Evolutionary conservation across 2,329 filamentous ascomycete genomes (phyloP).

Genomic region (Diplodia corticola): DNA sequence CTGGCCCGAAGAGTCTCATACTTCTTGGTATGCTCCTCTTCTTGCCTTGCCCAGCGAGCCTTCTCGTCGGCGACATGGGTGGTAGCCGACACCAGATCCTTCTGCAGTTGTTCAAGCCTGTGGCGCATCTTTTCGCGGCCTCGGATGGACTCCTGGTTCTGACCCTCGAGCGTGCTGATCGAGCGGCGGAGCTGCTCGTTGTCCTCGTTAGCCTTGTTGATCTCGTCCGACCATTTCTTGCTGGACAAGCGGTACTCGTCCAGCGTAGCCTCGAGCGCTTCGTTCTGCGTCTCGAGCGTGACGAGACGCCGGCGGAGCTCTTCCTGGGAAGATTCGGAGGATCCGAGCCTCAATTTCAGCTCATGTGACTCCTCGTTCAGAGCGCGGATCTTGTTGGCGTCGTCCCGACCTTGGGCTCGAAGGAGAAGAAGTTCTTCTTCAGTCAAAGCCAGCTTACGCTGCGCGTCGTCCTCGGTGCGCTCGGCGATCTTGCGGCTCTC

Average conservation of each 20-base stretch:
- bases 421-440: constrained; percentile 52
- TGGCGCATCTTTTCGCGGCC: constrained; percentile 79
- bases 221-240: constrained; percentile 60
- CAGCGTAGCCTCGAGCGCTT: constrained; percentile 60
- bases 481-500: constrained; percentile 46
- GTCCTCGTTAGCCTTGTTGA: constrained; percentile 54
- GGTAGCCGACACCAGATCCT: constrained; percentile 79
- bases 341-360: constrained; percentile 38
- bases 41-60: constrained; percentile 69
- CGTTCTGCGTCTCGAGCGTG: constrained; percentile 50
- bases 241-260: constrained; percentile 64
- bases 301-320: constrained; percentile 21
- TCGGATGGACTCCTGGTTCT: constrained; percentile 82
- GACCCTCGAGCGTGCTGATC: constrained; percentile 71
- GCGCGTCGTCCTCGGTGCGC: constrained; percentile 46
- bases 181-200: constrained; percentile 72
- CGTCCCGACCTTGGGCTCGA: constrained; percentile 45
- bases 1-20: constrained; percentile 57
- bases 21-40: constrained; percentile 57
- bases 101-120: constrained; percentile 82
- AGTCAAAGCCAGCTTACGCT: constrained; percentile 48
- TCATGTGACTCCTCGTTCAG: constrained; percentile 47
- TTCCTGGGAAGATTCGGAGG: constrained; percentile 31
- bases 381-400: constrained; percentile 44
- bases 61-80: constrained; percentile 82